phyloP scores from a whole-genome alignment of 1,284 basidiomycete genomes.

The Mycena citricolor region DNA sequence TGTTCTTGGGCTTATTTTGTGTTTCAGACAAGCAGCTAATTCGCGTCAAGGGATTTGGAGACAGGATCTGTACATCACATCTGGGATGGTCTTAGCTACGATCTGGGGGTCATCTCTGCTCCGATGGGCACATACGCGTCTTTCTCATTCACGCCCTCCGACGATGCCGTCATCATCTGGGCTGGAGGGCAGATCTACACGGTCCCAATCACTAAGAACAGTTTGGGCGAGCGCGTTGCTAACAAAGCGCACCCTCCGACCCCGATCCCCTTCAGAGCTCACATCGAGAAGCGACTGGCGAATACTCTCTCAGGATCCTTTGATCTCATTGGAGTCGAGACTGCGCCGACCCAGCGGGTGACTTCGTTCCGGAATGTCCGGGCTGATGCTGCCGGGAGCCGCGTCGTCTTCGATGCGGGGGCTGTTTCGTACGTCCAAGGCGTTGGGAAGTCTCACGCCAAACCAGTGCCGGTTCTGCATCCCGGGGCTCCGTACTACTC shows the following conservation, averaged over 20 bases:
- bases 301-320: constrained; percentile 49
- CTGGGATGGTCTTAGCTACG: constrained; percentile 71
- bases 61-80: constrained; percentile 63
- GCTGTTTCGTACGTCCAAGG: constrained; percentile 52
- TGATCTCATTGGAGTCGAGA: constrained; percentile 54
- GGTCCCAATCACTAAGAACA: constrained; percentile 54
- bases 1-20: constrained; percentile 26
- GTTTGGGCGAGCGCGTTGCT: constrained; percentile 47
- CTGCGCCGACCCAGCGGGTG: constrained; percentile 51
- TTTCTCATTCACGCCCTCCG: constrained; percentile 63
- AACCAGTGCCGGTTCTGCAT: constrained; percentile 49
- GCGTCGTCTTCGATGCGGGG: constrained; percentile 56
- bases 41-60: constrained; percentile 52
- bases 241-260: constrained; percentile 37
- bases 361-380: constrained; percentile 60
- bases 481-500: constrained; percentile 60
- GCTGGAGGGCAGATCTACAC: constrained; percentile 66
- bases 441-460: constrained; percentile 33
- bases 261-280: constrained; percentile 58
- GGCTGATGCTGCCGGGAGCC: constrained; percentile 50
- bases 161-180: constrained; percentile 69
- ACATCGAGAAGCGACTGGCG: constrained; percentile 61
- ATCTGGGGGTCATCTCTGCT: constrained; percentile 58
- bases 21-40: constrained; percentile 1
- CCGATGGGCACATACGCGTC: constrained; percentile 78